Evolutionary conservation across 768 basidiomycete species (phyloP), one percentile per base, ranked within the genome.

Genomic region (Hypholoma fasciculare): DNA sequence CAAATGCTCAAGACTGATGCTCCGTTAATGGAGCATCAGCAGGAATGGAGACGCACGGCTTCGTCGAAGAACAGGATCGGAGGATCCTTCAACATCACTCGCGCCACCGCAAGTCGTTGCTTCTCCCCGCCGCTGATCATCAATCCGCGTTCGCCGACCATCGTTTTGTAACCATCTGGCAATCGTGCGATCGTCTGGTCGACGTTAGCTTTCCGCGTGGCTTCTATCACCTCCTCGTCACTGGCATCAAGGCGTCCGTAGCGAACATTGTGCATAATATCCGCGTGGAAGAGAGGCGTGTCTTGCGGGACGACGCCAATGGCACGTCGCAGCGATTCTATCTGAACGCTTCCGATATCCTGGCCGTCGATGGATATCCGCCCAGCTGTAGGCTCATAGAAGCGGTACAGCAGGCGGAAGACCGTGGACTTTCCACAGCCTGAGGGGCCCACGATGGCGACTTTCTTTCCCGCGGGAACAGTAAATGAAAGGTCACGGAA

Each of bases 41-140:
- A 61, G n/a, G n/a, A 39, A 62, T n/a, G 36, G 57, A 16, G 39
- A 79, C 92, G 67, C 64, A 95, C 95, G 40, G 97, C 97, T 73
- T 99, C 97, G 67, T 99, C 97, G 67, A 99, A 99, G 78, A 98
- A 98, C 65, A 98, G 67, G 65, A 98, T 98, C 12, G 90, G 89
- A 0, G 97, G 96, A 71, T 99, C 90, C 76, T 98, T 98, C 49
- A 98, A 73, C 65, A 99, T 73, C 36, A 96, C 87, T 23, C 97
- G 78, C 20, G 97, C 97, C 16, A 99, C 92, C 2, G 97, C 97
- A 64, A 99, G 73, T 51, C 97, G 75, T 78, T 99, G 97, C 74
- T 99, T 99, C 81, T 99, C 97, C 1, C 97, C 97, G 0, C 97
- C 97, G 38, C 93, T 96, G 49, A 99, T 93, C 97, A 99, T 99